Conservation (phyloP, 129 eudicot genomes). For the Silybum marianum region DNA sequence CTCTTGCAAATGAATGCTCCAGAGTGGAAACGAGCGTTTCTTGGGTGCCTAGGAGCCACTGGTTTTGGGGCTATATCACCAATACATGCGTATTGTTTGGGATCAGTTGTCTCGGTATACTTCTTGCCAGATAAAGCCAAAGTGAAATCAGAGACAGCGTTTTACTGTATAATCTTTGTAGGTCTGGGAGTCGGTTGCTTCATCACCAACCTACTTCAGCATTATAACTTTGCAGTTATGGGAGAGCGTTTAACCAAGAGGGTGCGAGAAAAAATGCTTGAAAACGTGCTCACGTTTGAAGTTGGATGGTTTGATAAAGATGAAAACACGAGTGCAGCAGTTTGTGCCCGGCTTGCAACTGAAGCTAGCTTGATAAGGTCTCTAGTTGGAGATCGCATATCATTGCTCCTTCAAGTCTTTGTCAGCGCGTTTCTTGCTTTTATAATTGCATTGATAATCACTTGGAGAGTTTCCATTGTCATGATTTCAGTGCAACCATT, state of each 20-base stretch:
- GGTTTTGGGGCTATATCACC: conserved; percentile 62
- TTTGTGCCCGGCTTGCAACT: conserved; percentile 63
- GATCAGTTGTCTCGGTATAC: conserved; percentile 65
- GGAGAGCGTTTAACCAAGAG: conserved; percentile 76
- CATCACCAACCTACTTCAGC: conserved; percentile 67
- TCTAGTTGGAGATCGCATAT: conserved; percentile 72
- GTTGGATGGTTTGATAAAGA: conserved; percentile 79
- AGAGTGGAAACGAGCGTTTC: conserved; percentile 72
- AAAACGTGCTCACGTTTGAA: conserved; percentile 68
- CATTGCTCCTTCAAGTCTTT: conserved; percentile 68
- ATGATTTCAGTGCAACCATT: conserved; percentile 70
- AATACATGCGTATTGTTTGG: conserved; percentile 65
- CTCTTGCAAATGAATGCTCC: conserved; percentile 66
- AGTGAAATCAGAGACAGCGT: conserved; percentile 45
- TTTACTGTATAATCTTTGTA: conserved; percentile 52
- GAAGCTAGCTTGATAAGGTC: conserved; percentile 70
- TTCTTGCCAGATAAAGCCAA: conserved; percentile 42
- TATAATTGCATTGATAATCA: conserved; percentile 48
- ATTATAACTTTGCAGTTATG: conserved; percentile 76
- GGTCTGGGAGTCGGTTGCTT: conserved; percentile 56
- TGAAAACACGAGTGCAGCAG: conserved; percentile 74
- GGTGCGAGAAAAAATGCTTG: conserved; percentile 58
- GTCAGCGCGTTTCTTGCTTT: conserved; percentile 60
- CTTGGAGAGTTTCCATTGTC: conserved; percentile 70
- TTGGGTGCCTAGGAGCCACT: conserved; percentile 71